A percentile compares a stretch with the other conserved stretches of the same genome.
phyloP scores from a whole-genome alignment of 2,329 filamentous ascomycete species.

The Cordyceps fumosorosea region DNA sequence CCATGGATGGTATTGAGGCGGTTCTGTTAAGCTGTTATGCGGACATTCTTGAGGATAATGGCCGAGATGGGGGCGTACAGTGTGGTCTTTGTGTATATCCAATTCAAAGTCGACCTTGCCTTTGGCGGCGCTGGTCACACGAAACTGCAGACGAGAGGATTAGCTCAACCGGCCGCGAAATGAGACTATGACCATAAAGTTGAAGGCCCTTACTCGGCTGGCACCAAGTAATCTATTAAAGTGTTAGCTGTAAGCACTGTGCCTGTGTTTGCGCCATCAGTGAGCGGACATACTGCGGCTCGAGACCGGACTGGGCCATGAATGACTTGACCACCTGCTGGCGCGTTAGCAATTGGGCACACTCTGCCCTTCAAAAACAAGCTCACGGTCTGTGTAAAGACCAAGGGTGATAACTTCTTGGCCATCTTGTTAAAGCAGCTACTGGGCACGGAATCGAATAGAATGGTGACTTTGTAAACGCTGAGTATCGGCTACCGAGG shows the following conservation, averaged over 20 bases:
- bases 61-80: conserved; percentile 38
- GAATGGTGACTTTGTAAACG: neutral
- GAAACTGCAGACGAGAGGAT: conserved; percentile 44
- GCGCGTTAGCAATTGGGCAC: conserved; percentile 11
- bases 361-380: neutral
- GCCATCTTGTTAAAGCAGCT: conserved; percentile 22
- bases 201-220: conserved; percentile 6
- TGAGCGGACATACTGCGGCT: conserved; percentile 61
- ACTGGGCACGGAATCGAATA: neutral
- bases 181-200: too few species aligned
- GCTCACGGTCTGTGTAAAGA: conserved; percentile 29
- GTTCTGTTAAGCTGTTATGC: conserved; percentile 44
- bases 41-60: neutral
- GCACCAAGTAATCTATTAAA: conserved; percentile 15
- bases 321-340: conserved; percentile 77
- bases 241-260: neutral
- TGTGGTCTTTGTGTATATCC: conserved; percentile 67
- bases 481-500: neutral
- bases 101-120: conserved; percentile 72
- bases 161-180: neutral
- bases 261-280: conserved; percentile 8
- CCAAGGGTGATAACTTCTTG: conserved; percentile 27
- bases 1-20: conserved; percentile 71
- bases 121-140: conserved; percentile 55
- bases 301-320: conserved; percentile 75